These are phyloP conservation scores for Hymenoscyphus scutula DNA, from an alignment of 2,329 filamentous ascomycete species.

Conservation along the genomic window DNA sequence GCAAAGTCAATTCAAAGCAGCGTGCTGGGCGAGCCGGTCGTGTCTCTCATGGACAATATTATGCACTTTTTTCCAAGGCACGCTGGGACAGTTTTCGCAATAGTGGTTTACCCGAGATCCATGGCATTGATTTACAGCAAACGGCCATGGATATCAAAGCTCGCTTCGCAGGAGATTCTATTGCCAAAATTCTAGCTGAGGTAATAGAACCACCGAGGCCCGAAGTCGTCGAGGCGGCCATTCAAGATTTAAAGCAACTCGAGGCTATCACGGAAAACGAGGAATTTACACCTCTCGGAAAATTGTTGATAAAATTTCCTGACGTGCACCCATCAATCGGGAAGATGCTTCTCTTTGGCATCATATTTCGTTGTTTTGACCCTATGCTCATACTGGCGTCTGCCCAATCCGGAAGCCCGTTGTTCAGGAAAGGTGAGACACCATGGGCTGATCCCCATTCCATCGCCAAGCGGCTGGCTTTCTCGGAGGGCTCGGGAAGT, in stretches of 20 bases:
- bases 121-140: slow-evolving; percentile 85
- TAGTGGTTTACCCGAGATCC: slow-evolving; percentile 91
- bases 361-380: slow-evolving; percentile 87
- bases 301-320: slow-evolving; percentile 85
- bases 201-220: slow-evolving; percentile 84
- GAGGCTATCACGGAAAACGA: slow-evolving; percentile 80
- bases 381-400: slow-evolving; percentile 84
- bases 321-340: slow-evolving; percentile 77
- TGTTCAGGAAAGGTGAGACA: slow-evolving; percentile 67
- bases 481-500: slow-evolving; percentile 51
- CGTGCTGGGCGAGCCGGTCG: slow-evolving; percentile 81
- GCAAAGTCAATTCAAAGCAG: slow-evolving; percentile 87
- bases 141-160: slow-evolving; percentile 90
- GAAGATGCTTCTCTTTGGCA: slow-evolving; percentile 90
- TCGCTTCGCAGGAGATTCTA: slow-evolving; percentile 79
- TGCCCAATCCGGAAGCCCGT: slow-evolving; percentile 77
- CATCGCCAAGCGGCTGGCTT: slow-evolving; percentile 56
- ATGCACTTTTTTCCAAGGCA: too few species aligned
- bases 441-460: slow-evolving; percentile 68
- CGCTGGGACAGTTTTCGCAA: too few species aligned
- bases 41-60: too few species aligned
- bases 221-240: slow-evolving; percentile 77
- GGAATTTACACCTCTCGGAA: slow-evolving; percentile 77
- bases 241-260: slow-evolving; percentile 76
- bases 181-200: slow-evolving; percentile 73